Evolutionary conservation across 208 protist genomes (phyloP).

Genomic region (Trypanosoma cruzi): DNA sequence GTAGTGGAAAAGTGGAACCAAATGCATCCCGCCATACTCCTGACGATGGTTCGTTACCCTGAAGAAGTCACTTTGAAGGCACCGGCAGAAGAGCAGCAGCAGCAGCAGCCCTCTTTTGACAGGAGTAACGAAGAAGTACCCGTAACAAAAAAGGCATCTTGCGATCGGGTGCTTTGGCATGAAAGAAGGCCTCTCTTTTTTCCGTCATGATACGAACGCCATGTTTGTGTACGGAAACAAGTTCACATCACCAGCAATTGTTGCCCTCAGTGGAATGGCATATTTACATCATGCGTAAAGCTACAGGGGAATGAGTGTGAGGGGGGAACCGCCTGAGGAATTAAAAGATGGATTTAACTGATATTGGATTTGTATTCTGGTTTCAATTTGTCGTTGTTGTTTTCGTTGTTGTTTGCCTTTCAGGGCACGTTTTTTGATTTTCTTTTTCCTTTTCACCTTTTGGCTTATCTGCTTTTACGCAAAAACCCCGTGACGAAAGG

Average conservation of each 20-base stretch:
- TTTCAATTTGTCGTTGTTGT: too few species aligned
- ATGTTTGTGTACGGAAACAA: background rate
- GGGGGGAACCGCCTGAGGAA: too few species aligned
- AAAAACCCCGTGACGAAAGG: background rate
- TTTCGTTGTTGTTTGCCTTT: too few species aligned
- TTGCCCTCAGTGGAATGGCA: background rate
- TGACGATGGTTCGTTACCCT: slow-evolving; percentile 69
- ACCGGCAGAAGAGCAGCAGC: slow-evolving; percentile 33
- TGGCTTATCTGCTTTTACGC: background rate
- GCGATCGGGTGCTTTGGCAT: background rate
- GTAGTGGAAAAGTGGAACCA: slow-evolving; percentile 67
- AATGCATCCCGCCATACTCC: slow-evolving; percentile 13
- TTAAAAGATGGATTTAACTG: too few species aligned
- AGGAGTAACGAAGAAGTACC: background rate
- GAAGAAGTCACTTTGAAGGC: slow-evolving; percentile 68
- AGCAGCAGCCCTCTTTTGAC: background rate
- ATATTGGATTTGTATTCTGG: too few species aligned
- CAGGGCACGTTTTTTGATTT: background rate
- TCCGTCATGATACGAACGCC: slow-evolving; percentile 7
- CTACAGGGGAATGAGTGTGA: too few species aligned
- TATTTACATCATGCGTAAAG: slow-evolving; percentile 5
- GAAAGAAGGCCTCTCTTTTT: slow-evolving; percentile 7
- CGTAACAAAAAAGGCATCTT: background rate
- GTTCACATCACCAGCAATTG: background rate
- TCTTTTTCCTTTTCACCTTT: background rate